Percentiles rank a stretch among this genome's conserved stretches.
These are phyloP conservation scores for Candida ovalis DNA, from an alignment of 805 yeast species.

Conservation along the genomic window DNA sequence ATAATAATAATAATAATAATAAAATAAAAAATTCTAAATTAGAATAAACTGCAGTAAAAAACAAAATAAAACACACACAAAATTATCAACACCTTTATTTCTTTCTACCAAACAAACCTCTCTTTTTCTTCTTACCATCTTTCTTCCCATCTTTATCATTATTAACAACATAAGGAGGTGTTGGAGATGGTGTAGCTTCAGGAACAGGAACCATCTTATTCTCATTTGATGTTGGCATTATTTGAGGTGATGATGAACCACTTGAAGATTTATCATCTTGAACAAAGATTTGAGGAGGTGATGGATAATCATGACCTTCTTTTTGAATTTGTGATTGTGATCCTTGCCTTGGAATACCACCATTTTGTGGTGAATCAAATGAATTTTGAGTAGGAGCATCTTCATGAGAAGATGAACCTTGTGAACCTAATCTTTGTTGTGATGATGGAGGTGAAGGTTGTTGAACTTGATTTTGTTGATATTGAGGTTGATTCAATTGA, in stretches of 20 bases:
- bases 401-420: background rate
- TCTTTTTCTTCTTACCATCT: constrained; percentile 45
- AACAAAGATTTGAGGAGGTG: background rate
- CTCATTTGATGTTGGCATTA: background rate
- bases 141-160: constrained; percentile 31
- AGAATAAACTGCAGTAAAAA: too few relatives aligned
- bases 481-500: background rate
- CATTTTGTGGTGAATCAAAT: background rate
- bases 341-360: background rate
- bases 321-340: background rate
- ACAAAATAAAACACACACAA: too few relatives aligned
- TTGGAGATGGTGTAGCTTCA: constrained; percentile 32
- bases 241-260: background rate
- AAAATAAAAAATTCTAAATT: too few relatives aligned
- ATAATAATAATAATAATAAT: too few relatives aligned
- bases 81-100: constrained; percentile 36
- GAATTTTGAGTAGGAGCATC: background rate
- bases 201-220: constrained; percentile 15
- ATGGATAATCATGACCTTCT: constrained; percentile 6
- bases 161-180: constrained; percentile 54
- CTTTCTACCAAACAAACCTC: constrained; percentile 75
- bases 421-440: background rate
- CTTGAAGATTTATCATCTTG: background rate
- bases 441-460: background rate
- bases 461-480: background rate